These are phyloP conservation scores for Picochlorum sp. DNA, from an alignment of 139 green algal genomes.

Conservation along the genomic window DNA sequence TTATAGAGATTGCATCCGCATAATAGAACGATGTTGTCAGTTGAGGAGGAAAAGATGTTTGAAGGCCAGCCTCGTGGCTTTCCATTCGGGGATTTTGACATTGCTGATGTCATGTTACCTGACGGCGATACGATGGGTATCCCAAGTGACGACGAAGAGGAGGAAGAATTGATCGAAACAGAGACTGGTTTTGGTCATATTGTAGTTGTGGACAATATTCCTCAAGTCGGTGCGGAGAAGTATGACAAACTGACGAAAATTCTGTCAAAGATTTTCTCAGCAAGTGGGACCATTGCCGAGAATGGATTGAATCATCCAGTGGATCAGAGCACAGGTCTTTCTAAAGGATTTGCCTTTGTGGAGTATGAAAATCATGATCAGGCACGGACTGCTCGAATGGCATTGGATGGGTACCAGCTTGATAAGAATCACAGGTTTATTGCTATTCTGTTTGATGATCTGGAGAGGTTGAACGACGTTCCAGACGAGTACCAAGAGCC, in stretches of 20 bases:
- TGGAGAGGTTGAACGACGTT: slow-evolving; percentile 64
- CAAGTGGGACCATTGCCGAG: slow-evolving; percentile 74
- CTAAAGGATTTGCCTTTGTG: slow-evolving; percentile 91
- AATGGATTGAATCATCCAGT: slow-evolving; percentile 83
- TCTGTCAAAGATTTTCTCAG: slow-evolving; percentile 80
- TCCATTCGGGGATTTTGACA: slow-evolving; percentile 69
- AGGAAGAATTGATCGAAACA: slow-evolving; percentile 72
- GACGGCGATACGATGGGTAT: slow-evolving; percentile 83
- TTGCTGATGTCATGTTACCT: slow-evolving; percentile 82
- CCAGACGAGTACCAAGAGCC: slow-evolving; percentile 50
- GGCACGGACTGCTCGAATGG: slow-evolving; percentile 8
- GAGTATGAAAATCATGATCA: slow-evolving; percentile 74
- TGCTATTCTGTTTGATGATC: slow-evolving; percentile 88
- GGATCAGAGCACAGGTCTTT: slow-evolving; percentile 57
- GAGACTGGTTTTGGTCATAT: slow-evolving; percentile 91
- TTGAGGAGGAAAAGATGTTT: slow-evolving; percentile 27
- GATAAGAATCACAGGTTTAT: slow-evolving; percentile 95
- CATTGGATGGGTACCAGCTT: slow-evolving; percentile 78
- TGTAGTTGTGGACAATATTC: slow-evolving; percentile 91
- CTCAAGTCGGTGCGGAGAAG: slow-evolving; percentile 81
- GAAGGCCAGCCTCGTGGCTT: slow-evolving; percentile 67
- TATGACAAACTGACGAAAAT: slow-evolving; percentile 88
- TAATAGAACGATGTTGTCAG: neutral
- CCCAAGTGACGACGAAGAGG: slow-evolving; percentile 66
- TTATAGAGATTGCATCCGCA: neutral